Evolutionary conservation across 164 flowering plant genomes (phyloP), one percentile per base, ranked within the genome.

Genomic region (Amborella trichopoda): DNA sequence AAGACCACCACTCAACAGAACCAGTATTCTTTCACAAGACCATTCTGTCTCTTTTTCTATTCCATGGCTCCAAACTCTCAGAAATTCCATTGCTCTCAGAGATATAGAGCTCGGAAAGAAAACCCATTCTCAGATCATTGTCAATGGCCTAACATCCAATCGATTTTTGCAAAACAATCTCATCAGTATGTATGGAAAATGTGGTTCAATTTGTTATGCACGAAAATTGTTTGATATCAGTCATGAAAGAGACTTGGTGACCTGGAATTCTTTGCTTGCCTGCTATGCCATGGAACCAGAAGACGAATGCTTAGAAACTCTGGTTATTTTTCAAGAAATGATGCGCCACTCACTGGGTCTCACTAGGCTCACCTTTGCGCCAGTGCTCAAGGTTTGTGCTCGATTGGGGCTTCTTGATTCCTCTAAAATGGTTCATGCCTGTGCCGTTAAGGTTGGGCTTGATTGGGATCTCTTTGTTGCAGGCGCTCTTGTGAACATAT

Each of bases 231-330:
- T 78, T 51, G 75, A 70, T 36, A 46, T 40, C 53, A 61, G 36
- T 43, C 53, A 64, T 23, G 50, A 63, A 8, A 38, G 69, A 58
- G 78, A 75, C 52, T 54, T 73, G 23, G 60, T 78, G 14, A 52
- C 81, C 0, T 73, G 73, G 69, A 78, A 75, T 47, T 70, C 84
- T 16, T 63, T 78, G 40, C 53, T 77, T 13, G 61, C 76, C 0
- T 77, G 67, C 0, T 70, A 67, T 27, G 76, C 83, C 0, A 39
- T 52, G 1, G n/a, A n/a, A n/a, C n/a, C n/a, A n/a, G n/a, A n/a
- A n/a, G 53, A 19, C 33, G 58, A 48, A 18, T 18, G 58, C 18
- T 23, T 27, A 23, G 72, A 67, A 40, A 77, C 72, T 4, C 50
- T 77, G 32, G 38, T n/a, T 13, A 37, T 74, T 23, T 74, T 71